Evolutionary conservation across 306 rosid species (phyloP), one percentile per base, ranked within the genome.

Genomic region (Vigna hirtella): DNA sequence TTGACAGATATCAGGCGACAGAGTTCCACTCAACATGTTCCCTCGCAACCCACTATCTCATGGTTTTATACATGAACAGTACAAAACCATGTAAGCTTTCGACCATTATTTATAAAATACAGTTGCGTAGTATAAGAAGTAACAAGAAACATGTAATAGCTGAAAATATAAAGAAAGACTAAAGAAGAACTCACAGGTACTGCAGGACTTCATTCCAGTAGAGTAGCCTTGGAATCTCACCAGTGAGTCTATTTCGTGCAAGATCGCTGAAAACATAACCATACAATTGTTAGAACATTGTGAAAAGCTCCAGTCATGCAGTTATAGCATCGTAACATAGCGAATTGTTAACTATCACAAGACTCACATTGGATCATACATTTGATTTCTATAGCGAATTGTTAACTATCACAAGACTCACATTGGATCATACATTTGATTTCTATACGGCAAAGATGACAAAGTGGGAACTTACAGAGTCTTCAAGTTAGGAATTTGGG

Each of bases 401-500:
- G 20, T 7, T 4, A 42, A 42, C 52, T 9, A 0, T 66, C 34
- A 66, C 22, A 32, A 30, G 67, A 32, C 28, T 66, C 52, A 10
- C 32, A 42, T 38, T 18, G 17, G 34, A 66, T 11, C 32, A 20
- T 14, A 61, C 34, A 2, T 65, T 2, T 18, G 34, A 12, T 66
- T 42, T 42, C 14, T 42, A 43, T 4, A 42, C 32, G n/a, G 2
- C 34, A 5, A 40, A 20, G 24, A 66, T 42, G 53, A 66, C 53
- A 66, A 66, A 43, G 12, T 20, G 53, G 18, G 20, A 66, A 66
- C 72, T 66, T 43, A 66, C 72, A 66, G 53, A 42, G 72, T 66
- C 72, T 66, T 66, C 18, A 66, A 66, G 53, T 66, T 43, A 42
- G 72, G 72, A 66, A 66, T 18, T 66, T 66, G 72, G 18, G 72